These are phyloP conservation scores for Aspergillus sp. DNA, from an alignment of 2,329 filamentous ascomycete genomes.

Conservation along the genomic window DNA sequence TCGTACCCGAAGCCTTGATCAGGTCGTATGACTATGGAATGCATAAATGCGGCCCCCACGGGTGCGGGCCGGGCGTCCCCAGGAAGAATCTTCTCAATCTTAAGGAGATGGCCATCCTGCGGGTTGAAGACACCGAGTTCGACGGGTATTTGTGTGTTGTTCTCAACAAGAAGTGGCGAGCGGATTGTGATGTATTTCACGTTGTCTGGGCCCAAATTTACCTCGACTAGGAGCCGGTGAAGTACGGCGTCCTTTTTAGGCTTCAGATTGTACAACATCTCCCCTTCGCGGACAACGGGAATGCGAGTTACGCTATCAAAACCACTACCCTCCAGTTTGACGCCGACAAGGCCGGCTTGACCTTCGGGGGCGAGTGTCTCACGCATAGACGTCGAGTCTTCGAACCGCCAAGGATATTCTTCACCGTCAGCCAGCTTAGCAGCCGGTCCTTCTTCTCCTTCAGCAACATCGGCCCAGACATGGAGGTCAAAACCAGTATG, in stretches of 20 bases:
- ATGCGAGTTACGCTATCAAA: conserved; percentile 90
- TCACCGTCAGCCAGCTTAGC: conserved; percentile 82
- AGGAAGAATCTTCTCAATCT: conserved; percentile 96
- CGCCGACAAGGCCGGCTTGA: conserved; percentile 73
- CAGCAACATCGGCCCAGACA: conserved; percentile 74
- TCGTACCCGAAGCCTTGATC: conserved; percentile 96
- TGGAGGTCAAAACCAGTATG: conserved; percentile 91
- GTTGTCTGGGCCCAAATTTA: conserved; percentile 87
- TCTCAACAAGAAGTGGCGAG: conserved; percentile 88
- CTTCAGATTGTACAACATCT: conserved; percentile 82
- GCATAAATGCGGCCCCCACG: conserved; percentile 87
- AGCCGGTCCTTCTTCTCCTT: conserved; percentile 66
- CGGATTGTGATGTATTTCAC: conserved; percentile 97
- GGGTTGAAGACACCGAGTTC: conserved; percentile 89
- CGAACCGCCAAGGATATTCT: conserved; percentile 93
- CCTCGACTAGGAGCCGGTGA: conserved; percentile 88
- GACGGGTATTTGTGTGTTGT: conserved; percentile 93
- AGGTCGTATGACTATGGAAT: conserved; percentile 82
- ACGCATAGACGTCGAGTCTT: conserved; percentile 94
- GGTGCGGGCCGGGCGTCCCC: conserved; percentile 87
- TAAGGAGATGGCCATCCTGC: conserved; percentile 83
- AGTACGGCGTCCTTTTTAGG: conserved; percentile 82
- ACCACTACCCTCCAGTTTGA: conserved; percentile 86
- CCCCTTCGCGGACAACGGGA: conserved; percentile 89
- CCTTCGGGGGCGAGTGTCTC: conserved; percentile 87